phyloP scores from a whole-genome alignment of 257 asterid genomes.

The Fraxinus excelsior region DNA sequence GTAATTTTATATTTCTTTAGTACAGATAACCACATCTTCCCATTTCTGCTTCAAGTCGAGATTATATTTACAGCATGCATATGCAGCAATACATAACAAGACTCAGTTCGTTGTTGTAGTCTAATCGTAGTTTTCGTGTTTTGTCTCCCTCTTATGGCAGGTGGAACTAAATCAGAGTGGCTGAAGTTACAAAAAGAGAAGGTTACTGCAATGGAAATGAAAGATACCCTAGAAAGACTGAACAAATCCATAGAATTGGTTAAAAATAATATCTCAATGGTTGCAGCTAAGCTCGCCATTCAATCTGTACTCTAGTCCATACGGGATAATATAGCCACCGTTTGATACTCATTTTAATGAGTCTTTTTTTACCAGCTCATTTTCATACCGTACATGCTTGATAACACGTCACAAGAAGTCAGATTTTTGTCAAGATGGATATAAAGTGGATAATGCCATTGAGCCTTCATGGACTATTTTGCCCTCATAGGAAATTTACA shows the following conservation, averaged over 20 bases:
- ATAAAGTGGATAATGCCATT: too few relatives aligned
- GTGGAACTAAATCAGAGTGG: slow-evolving; percentile 15
- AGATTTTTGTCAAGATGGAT: too few relatives aligned
- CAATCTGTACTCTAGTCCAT: slow-evolving; percentile 44
- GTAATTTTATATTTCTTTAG: background rate
- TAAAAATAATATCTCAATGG: slow-evolving; percentile 38
- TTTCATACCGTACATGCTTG: too few relatives aligned
- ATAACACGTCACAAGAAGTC: too few relatives aligned
- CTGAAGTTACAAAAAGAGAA: slow-evolving; percentile 60
- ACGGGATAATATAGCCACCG: background rate
- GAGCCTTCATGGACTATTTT: too few relatives aligned
- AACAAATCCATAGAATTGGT: slow-evolving; percentile 45
- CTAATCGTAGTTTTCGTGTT: background rate
- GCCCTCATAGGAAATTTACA: too few relatives aligned
- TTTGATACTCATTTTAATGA: too few relatives aligned
- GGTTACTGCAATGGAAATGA: slow-evolving; percentile 63
- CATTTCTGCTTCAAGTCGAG: background rate
- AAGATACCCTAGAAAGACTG: slow-evolving; percentile 64
- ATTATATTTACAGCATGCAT: background rate
- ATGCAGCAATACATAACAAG: background rate
- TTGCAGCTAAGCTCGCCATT: slow-evolving; percentile 67
- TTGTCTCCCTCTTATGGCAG: slow-evolving; percentile 17
- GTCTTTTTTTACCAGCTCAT: too few relatives aligned
- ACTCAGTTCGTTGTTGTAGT: background rate
- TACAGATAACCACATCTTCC: background rate